Conservation (phyloP, 2,329 filamentous ascomycete genomes). For the Pseudogymnoascus sp. region DNA sequence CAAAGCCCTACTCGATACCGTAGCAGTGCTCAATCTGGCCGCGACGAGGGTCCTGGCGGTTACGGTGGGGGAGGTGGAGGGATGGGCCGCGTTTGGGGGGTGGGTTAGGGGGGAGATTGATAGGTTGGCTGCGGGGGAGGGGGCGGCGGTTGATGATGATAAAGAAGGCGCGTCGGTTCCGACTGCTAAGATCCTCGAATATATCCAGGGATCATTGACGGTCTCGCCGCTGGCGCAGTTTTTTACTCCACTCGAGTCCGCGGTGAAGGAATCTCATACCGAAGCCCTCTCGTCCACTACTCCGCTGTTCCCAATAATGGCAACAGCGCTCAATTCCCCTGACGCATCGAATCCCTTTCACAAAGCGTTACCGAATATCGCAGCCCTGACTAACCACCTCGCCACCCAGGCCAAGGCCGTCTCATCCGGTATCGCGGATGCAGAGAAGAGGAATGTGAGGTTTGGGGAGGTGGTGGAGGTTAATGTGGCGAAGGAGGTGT, state of each 20-base stretch:
- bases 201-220: conserved; percentile 64
- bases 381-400: conserved; percentile 54
- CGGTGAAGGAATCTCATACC: conserved; percentile 54
- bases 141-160: conserved; percentile 60
- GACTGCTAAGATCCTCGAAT: conserved; percentile 62
- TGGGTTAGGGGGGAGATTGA: conserved; percentile 85
- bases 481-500: conserved; percentile 12
- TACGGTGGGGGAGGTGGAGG: conserved; percentile 66
- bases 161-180: conserved; percentile 66
- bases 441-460: conserved; percentile 59
- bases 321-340: conserved; percentile 29
- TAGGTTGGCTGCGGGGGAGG: conserved; percentile 57
- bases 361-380: conserved; percentile 51
- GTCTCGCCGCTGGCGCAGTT: conserved; percentile 58
- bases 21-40: conserved; percentile 68
- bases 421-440: conserved; percentile 61
- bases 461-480: conserved; percentile 45
- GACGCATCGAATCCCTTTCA: conserved; percentile 26
- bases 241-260: conserved; percentile 50
- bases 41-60: conserved; percentile 64
- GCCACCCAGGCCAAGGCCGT: conserved; percentile 50
- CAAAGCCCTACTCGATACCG: conserved; percentile 57
- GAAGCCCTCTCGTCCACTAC: conserved; percentile 29
- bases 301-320: conserved; percentile 20
- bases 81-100: conserved; percentile 69